Evolutionary conservation across 176 grass and related monocot species (phyloP).

Genomic region (Metroxylon sagu): DNA sequence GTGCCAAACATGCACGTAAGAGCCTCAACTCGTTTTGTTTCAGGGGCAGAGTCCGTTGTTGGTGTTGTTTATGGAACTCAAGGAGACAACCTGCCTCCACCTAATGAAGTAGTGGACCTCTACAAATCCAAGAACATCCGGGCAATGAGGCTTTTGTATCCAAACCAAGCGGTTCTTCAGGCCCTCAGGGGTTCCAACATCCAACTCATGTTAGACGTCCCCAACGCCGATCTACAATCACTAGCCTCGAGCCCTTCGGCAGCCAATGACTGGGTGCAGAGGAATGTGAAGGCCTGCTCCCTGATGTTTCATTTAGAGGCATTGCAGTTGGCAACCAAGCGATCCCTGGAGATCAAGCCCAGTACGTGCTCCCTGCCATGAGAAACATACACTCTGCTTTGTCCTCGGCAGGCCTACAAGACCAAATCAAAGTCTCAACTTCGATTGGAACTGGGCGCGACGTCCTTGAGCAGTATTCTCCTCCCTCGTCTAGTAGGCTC

Average conservation of each 20-base stretch:
- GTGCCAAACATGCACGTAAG: no score
- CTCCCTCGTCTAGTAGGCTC: neutral
- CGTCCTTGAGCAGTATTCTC: neutral
- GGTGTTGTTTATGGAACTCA: neutral
- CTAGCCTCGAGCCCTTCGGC: neutral
- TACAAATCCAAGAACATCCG: neutral
- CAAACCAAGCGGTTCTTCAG: neutral
- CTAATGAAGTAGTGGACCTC: neutral
- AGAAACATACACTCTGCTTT: neutral
- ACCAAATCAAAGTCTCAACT: neutral
- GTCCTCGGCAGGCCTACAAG: neutral
- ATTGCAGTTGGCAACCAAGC: neutral
- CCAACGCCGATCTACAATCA: neutral
- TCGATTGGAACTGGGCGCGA: no score
- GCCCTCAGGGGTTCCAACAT: constrained; percentile 3
- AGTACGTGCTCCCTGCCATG: constrained; percentile 1
- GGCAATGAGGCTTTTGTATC: neutral
- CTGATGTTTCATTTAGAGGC: neutral
- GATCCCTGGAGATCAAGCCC: neutral
- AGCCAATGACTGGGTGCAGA: neutral
- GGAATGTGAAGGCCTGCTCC: neutral
- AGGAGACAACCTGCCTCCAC: neutral
- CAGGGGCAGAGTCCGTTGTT: neutral
- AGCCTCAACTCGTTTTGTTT: no score
- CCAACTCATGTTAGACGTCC: neutral